Conservation (phyloP, 2,329 filamentous ascomycete species). For the Pestalotiopsis sp. region DNA sequence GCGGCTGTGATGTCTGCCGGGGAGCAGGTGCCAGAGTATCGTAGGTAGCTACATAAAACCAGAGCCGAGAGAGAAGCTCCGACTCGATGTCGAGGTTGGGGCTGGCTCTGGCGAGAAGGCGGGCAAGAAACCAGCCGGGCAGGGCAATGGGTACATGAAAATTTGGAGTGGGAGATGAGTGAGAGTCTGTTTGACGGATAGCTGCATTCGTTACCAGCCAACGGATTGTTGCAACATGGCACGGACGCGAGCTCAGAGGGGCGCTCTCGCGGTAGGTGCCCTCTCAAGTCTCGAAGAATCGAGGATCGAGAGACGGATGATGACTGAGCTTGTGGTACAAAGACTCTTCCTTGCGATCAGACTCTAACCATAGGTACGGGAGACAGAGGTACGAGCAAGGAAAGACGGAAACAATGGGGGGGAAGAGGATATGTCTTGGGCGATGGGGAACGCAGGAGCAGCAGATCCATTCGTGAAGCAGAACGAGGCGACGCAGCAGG, state of each 20-base stretch:
- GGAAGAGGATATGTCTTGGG: background rate
- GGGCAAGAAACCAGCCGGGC: background rate
- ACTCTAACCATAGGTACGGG: background rate
- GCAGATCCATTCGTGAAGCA: slow-evolving; percentile 2
- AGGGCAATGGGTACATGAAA: background rate
- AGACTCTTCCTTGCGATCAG: background rate
- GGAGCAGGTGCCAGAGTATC: background rate
- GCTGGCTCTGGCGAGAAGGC: background rate
- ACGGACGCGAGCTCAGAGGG: slow-evolving; percentile 2
- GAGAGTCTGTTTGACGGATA: slow-evolving; percentile 6
- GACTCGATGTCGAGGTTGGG: background rate
- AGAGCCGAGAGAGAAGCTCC: background rate
- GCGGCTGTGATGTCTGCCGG: background rate
- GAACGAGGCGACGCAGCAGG: slow-evolving; percentile 7
- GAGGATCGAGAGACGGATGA: slow-evolving; percentile 5
- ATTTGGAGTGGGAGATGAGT: background rate
- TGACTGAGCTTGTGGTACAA: slow-evolving; percentile 1
- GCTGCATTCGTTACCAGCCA: slow-evolving; percentile 9
- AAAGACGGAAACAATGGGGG: background rate
- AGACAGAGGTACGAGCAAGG: background rate
- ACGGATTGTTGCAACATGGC: slow-evolving; percentile 9
- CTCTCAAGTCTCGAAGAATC: slow-evolving; percentile 7
- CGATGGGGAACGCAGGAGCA: background rate
- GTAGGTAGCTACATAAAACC: background rate
- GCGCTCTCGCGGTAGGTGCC: background rate